Conservation (phyloP, 2,329 filamentous ascomycete genomes). For the Lachnellula hyalina region DNA sequence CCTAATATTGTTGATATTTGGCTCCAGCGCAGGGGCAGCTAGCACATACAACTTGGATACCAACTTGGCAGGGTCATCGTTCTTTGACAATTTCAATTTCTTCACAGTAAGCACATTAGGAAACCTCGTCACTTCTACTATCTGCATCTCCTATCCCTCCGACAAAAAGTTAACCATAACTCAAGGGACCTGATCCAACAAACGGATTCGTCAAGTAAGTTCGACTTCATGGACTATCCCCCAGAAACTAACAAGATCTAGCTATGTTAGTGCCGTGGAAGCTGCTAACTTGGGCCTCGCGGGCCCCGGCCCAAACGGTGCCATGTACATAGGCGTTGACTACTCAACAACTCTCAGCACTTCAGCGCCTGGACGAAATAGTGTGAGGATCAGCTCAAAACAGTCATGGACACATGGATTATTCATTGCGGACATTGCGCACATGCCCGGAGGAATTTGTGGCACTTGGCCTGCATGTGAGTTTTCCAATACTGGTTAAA, state of each 20-base stretch:
- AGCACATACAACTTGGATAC: slow-evolving; percentile 15
- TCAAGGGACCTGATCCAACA: slow-evolving; percentile 49
- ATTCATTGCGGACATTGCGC: slow-evolving; percentile 63
- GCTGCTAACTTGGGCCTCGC: slow-evolving; percentile 38
- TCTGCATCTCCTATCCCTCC: not conserved
- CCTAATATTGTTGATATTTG: not conserved
- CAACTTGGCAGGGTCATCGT: slow-evolving; percentile 15
- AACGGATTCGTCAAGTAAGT: slow-evolving; percentile 62
- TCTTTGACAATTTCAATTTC: slow-evolving; percentile 48
- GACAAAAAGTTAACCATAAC: not conserved
- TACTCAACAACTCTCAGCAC: slow-evolving; percentile 38
- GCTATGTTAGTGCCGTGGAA: slow-evolving; percentile 40
- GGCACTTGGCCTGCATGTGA: slow-evolving; percentile 68
- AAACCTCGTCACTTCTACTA: not conserved
- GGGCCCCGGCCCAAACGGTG: slow-evolving; percentile 32
- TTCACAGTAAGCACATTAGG: slow-evolving; percentile 33
- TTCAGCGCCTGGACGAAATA: slow-evolving; percentile 49
- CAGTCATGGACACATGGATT: slow-evolving; percentile 59
- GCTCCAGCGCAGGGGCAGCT: not conserved
- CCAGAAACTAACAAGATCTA: slow-evolving; percentile 45
- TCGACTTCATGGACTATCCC: slow-evolving; percentile 32
- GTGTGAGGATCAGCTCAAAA: slow-evolving; percentile 63
- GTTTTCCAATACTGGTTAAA: not conserved
- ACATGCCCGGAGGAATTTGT: slow-evolving; percentile 67
- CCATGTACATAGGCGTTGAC: slow-evolving; percentile 66